These are phyloP conservation scores for Mariannaea sp. DNA, from an alignment of 2,329 filamentous ascomycete species.

Conservation along the genomic window DNA sequence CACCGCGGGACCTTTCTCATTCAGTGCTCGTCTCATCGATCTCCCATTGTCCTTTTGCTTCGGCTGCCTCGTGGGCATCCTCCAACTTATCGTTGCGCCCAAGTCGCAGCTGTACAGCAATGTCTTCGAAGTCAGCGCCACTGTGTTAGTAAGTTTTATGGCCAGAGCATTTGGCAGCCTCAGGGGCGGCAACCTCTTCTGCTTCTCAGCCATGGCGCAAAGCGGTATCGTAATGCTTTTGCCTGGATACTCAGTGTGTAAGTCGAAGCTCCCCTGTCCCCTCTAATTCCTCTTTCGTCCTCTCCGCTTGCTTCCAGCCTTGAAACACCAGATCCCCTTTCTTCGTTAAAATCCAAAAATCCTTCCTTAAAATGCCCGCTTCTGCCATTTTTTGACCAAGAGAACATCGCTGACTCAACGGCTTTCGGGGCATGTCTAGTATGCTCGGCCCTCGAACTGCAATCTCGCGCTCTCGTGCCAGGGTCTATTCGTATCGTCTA, in stretches of 20 bases:
- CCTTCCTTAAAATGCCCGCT: too few species aligned
- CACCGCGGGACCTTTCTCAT: conserved; percentile 75
- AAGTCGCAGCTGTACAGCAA: conserved; percentile 70
- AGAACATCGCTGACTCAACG: not conserved
- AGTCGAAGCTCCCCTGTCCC: conserved; percentile 32
- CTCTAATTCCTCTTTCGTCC: not conserved
- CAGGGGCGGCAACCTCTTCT: conserved; percentile 56
- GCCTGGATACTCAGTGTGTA: conserved; percentile 65
- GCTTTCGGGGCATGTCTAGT: conserved; percentile 32
- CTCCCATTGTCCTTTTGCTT: conserved; percentile 73
- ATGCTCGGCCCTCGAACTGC: conserved; percentile 63
- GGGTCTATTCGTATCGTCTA: conserved; percentile 77
- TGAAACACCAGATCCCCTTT: too few species aligned
- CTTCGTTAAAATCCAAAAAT: too few species aligned
- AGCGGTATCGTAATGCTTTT: conserved; percentile 69
- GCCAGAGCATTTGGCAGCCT: conserved; percentile 68
- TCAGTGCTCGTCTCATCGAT: conserved; percentile 72
- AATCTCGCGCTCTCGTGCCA: conserved; percentile 70
- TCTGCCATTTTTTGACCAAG: not conserved
- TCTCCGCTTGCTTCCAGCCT: too few species aligned
- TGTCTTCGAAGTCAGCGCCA: conserved; percentile 67
- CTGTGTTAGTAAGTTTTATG: conserved; percentile 65
- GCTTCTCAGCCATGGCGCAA: conserved; percentile 68
- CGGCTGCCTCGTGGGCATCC: conserved; percentile 69
- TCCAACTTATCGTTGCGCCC: conserved; percentile 73